Conservation (phyloP, 306 rosid genomes). For the Acacia confusa region DNA sequence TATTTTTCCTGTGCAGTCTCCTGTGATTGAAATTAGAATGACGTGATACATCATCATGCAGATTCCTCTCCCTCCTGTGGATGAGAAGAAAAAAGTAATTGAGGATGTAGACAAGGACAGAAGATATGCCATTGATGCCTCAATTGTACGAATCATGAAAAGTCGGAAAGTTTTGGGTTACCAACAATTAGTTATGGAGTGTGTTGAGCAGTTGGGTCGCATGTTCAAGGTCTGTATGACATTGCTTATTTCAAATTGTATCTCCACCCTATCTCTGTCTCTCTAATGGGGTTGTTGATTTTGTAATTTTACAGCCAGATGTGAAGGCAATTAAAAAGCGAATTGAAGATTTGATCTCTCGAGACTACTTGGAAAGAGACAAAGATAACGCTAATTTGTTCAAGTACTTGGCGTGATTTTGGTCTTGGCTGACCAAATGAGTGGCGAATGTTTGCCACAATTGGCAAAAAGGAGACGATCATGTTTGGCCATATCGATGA, state of each 20-base stretch:
- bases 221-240: conserved; percentile 75
- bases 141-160: conserved; percentile 94
- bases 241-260: background rate
- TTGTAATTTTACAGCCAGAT: conserved; percentile 65
- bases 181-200: conserved; percentile 86
- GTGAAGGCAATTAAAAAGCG: conserved; percentile 91
- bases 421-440: conserved; percentile 29
- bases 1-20: conserved; percentile 2
- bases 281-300: conserved; percentile 1
- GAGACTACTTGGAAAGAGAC: conserved; percentile 96
- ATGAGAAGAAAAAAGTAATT: conserved; percentile 86
- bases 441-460: conserved; percentile 30
- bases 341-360: conserved; percentile 90
- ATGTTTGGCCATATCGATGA: conserved; percentile 24
- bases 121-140: conserved; percentile 93
- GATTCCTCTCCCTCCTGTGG: conserved; percentile 98
- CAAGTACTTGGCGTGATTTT: conserved; percentile 81
- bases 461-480: conserved; percentile 32
- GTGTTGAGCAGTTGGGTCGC: conserved; percentile 88
- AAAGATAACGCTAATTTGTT: conserved; percentile 79
- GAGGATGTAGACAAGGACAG: conserved; percentile 97
- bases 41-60: conserved; percentile 21
- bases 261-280: background rate
- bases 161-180: conserved; percentile 77
- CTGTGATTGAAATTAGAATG: conserved; percentile 6